Evolutionary conservation across 345 rosid genomes (phyloP).

Genomic region (Mercurialis annua): DNA sequence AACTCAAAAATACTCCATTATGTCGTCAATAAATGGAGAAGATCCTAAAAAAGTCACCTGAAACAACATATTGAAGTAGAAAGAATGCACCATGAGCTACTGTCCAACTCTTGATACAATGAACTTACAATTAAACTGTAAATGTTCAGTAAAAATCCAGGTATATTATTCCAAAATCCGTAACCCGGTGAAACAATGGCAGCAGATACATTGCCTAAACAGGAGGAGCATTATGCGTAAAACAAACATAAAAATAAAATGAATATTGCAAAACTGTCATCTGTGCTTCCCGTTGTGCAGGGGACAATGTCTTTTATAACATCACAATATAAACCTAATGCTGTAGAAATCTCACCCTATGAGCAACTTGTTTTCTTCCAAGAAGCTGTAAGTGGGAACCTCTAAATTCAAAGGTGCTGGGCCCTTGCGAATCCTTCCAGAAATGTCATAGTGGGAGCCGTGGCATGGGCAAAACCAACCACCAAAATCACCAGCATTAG

Average conservation of each 20-base stretch:
- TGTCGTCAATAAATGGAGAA: not conserved
- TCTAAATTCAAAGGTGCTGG: conserved; percentile 93
- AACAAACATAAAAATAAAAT: conserved; percentile 10
- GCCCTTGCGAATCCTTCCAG: conserved; percentile 92
- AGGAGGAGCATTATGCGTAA: conserved; percentile 3
- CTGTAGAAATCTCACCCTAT: conserved; percentile 49
- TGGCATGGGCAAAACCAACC: conserved; percentile 99
- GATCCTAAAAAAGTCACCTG: not conserved
- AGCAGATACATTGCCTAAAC: conserved; percentile 19
- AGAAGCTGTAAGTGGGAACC: conserved; percentile 84
- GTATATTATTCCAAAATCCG: conserved; percentile 33
- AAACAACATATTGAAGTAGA: not conserved
- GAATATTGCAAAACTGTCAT: conserved; percentile 12
- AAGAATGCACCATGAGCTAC: not conserved
- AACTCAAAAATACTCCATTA: not conserved
- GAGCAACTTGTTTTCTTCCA: conserved; percentile 79
- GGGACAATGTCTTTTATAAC: conserved; percentile 28
- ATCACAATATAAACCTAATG: conserved; percentile 6
- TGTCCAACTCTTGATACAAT: not conserved
- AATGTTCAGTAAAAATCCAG: conserved; percentile 18
- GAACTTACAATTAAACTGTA: not conserved
- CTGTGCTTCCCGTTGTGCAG: conserved; percentile 15
- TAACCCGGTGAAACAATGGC: conserved; percentile 17
- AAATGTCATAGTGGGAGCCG: conserved; percentile 90
- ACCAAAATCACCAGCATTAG: conserved; percentile 94